phyloP scores from a whole-genome alignment of 2,329 filamentous ascomycete species.

The Colletotrichum acutatum region DNA sequence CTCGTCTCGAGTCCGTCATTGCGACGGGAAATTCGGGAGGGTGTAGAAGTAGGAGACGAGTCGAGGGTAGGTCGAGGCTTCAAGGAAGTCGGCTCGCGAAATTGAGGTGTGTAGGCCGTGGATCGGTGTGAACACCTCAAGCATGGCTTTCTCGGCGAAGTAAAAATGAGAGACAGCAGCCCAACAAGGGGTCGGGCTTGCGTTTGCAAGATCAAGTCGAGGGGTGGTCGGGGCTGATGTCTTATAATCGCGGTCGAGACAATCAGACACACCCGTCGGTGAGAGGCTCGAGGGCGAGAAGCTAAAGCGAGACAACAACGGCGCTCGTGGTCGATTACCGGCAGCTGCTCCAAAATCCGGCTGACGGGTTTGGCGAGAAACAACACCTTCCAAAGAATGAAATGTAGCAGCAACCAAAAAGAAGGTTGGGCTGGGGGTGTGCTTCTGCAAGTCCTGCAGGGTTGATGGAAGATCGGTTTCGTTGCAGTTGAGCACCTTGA shows the following conservation, averaged over 20 bases:
- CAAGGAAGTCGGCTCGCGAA: neutral
- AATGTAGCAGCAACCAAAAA: neutral
- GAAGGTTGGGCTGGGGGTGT: slow-evolving; percentile 10
- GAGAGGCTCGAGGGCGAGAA: neutral
- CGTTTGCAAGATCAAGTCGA: neutral
- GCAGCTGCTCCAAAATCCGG: neutral
- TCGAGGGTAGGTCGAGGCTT: neutral
- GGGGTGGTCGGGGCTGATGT: neutral
- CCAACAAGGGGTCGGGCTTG: slow-evolving; percentile 8
- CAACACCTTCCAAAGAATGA: neutral
- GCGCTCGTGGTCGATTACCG: neutral
- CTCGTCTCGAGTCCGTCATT: slow-evolving; percentile 35
- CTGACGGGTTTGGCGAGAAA: neutral
- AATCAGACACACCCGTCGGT: neutral
- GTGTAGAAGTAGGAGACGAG: neutral
- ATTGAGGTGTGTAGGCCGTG: neutral
- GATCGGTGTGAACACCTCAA: neutral
- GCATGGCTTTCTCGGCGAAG: slow-evolving; percentile 1
- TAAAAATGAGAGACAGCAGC: slow-evolving; percentile 3
- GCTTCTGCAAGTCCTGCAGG: slow-evolving; percentile 24
- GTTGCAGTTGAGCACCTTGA: slow-evolving; percentile 6
- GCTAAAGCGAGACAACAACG: slow-evolving; percentile 20
- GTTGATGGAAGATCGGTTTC: slow-evolving; percentile 18
- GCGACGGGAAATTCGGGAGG: neutral
- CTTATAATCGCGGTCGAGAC: neutral